A percentile compares a stretch with the other conserved stretches of the same genome.
These are phyloP conservation scores for Batkoa obscura DNA, from an alignment of 371 early-diverging fungal genomes.

Conservation along the genomic window DNA sequence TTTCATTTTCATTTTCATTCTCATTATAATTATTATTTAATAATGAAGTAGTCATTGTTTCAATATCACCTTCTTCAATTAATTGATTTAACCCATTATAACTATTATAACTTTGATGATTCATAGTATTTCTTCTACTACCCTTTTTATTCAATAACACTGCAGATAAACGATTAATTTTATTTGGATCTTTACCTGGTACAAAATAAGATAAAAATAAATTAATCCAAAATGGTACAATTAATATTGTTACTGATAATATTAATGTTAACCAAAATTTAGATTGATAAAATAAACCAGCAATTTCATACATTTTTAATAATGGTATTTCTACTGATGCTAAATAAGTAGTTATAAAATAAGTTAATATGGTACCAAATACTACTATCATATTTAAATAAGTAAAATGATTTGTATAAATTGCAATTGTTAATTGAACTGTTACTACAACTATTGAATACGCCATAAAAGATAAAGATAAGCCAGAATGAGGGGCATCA, in stretches of 20 bases:
- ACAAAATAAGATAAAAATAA: background rate
- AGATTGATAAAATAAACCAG: background rate
- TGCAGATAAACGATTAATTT: background rate
- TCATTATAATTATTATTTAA: too few species aligned
- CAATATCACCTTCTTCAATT: too few species aligned
- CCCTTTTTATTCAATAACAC: too few species aligned
- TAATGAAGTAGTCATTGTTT: too few species aligned
- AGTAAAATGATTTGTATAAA: constrained; percentile 5
- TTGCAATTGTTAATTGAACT: constrained; percentile 3
- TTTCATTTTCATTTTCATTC: too few species aligned
- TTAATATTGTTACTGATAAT: background rate
- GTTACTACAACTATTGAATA: background rate
- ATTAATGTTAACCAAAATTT: background rate
- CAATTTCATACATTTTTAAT: constrained; percentile 1
- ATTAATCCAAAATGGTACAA: background rate
- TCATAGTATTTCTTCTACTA: too few species aligned
- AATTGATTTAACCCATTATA: too few species aligned
- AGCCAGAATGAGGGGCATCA: background rate
- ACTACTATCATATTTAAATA: background rate
- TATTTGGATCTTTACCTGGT: background rate
- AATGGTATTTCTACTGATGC: background rate
- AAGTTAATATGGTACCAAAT: constrained; percentile 1
- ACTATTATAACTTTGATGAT: too few species aligned
- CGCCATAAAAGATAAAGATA: background rate
- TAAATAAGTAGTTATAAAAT: background rate